phyloP scores from a whole-genome alignment of 768 basidiomycete genomes.

The Botryobasidium botryosum region DNA sequence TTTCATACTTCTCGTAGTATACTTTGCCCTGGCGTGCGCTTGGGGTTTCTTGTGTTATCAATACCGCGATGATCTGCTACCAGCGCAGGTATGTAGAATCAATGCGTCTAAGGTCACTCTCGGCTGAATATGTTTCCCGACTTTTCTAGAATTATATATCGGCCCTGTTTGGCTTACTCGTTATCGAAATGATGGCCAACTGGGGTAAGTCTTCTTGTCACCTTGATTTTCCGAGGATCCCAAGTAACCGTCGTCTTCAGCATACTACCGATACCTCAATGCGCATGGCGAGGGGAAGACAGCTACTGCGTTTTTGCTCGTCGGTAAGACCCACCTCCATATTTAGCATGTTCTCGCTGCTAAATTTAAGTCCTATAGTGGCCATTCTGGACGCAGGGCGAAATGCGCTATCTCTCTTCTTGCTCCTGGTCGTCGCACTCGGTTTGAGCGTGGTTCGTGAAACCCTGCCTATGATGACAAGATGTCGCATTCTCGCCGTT shows the following conservation, averaged over 20 bases:
- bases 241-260: conserved; percentile 23
- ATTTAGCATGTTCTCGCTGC: neutral
- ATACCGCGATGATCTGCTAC: conserved; percentile 68
- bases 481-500: conserved; percentile 61
- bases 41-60: conserved; percentile 81
- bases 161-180: conserved; percentile 64
- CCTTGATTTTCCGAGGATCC: no score
- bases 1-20: conserved; percentile 66
- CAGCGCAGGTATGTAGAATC: conserved; percentile 48
- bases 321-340: conserved; percentile 36
- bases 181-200: conserved; percentile 88
- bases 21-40: conserved; percentile 41
- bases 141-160: conserved; percentile 69
- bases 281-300: conserved; percentile 57
- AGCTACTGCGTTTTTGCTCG: conserved; percentile 80
- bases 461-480: conserved; percentile 75
- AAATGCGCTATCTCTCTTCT: conserved; percentile 89
- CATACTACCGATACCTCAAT: conserved; percentile 91
- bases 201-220: conserved; percentile 37
- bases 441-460: conserved; percentile 88
- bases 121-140: conserved; percentile 4
- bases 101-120: conserved; percentile 11
- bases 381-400: conserved; percentile 91
- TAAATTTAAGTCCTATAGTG: conserved; percentile 28
- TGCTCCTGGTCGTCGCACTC: conserved; percentile 81